phyloP scores from a whole-genome alignment of 768 basidiomycete species.

The Boletus rufocinnamomeus region DNA sequence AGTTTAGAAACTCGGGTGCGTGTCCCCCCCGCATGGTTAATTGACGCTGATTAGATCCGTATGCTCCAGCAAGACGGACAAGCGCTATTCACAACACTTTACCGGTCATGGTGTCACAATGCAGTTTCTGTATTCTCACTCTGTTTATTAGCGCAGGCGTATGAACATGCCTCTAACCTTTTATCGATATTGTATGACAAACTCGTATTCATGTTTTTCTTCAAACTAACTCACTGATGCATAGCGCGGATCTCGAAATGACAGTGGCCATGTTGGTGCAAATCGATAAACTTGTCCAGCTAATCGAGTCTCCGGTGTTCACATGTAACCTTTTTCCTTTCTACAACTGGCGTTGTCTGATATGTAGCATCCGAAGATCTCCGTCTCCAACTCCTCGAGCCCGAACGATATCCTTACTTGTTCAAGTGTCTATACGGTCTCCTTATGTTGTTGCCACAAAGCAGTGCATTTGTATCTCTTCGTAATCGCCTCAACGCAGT shows the following conservation, averaged over 20 bases:
- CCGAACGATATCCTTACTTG: conserved; percentile 92
- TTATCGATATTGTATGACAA: conserved; percentile 85
- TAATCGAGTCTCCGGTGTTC: conserved; percentile 98
- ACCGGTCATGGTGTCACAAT: conserved; percentile 98
- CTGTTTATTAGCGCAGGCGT: conserved; percentile 95
- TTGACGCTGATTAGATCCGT: conserved; percentile 1
- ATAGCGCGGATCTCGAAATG: conserved; percentile 93
- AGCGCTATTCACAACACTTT: conserved; percentile 89
- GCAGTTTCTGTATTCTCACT: conserved; percentile 96
- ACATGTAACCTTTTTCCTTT: conserved; percentile 66
- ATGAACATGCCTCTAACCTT: conserved; percentile 97
- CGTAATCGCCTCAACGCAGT: conserved; percentile 94
- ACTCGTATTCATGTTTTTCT: background rate
- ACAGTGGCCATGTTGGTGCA: conserved; percentile 94
- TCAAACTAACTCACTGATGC: conserved; percentile 2
- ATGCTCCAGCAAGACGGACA: conserved; percentile 84
- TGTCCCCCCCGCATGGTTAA: conserved; percentile 3
- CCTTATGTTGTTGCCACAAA: conserved; percentile 96
- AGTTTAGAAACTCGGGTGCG: conserved; percentile 89
- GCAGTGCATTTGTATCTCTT: conserved; percentile 92
- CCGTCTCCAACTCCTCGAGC: conserved; percentile 93
- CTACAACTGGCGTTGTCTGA: background rate
- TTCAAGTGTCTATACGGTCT: conserved; percentile 98
- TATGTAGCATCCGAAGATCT: conserved; percentile 49
- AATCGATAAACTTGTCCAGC: conserved; percentile 95